Base-by-base conservation (phyloP, 805 yeast genomes). In the Cyberlindnera suaveolens region DNA sequence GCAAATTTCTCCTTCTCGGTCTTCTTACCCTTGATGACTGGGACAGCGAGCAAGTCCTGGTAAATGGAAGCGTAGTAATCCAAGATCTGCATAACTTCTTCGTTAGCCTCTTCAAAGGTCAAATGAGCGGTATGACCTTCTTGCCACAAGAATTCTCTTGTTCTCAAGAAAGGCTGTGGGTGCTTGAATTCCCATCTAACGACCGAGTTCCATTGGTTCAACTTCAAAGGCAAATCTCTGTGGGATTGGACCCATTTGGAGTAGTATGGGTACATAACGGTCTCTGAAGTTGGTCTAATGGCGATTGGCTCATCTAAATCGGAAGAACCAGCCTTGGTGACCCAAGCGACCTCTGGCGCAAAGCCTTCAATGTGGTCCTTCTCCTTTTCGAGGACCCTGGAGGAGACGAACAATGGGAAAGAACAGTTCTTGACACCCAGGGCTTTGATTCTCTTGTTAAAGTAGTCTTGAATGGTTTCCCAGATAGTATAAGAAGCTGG, bases 271-370 rank as follows among this genome's bases (percentile, higher is more conserved):
- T 93, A 93, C 99, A 93, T 93, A 64, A 93, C 99, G 42, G 99
- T 93, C 68, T 93, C 99, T 17, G 97, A 90, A 32, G 99, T 93
- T 61, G 99, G 99, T 74, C 99, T 86, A 56, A 93, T 93, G 49
- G 99, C 99, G 59, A 93, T 88, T 58, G 96, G 98, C 71, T 93
- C 99, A 44, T 95, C 99, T 57, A 93, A 75, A 39, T 93, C 98
- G 30, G 96, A 84, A 29, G 71, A 65, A 58, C 99, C 99, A 42
- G 99, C 99, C 59, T 74, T 80, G 44, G 99, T 93, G 54, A 93
- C 99, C 99, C 99, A 93, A 20, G 99, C 99, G 44, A 93, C 99
- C 69, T 93, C 99, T 20, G 99, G 99, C 38, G 99, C 99, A 65
- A 93, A 93, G 36, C 99, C 99, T 68, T 93, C 99, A 56, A 93